Percentiles rank a stretch among this genome's conserved stretches.
phyloP scores from a whole-genome alignment of 1,284 basidiomycete genomes.

The Xanthoconium separans region DNA sequence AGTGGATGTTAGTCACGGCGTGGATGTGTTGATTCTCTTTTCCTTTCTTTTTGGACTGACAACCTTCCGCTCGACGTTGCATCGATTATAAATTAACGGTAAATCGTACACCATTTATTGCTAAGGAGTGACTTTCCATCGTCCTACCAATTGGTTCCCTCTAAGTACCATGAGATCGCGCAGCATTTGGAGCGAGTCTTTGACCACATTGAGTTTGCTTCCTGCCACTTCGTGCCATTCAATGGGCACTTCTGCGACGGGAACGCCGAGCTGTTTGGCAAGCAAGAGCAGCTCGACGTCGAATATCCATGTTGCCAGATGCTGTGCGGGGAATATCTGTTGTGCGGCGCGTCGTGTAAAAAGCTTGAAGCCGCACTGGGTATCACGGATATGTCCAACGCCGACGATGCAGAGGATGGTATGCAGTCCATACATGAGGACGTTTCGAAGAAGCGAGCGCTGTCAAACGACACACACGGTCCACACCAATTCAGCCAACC shows the following conservation, averaged over 20 bases:
- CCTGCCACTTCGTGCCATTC: conserved; percentile 92
- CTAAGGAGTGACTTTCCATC: conserved; percentile 48
- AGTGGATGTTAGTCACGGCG: conserved; percentile 13
- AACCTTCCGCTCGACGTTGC: conserved; percentile 2
- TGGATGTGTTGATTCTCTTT: conserved; percentile 4
- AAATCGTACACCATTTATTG: conserved; percentile 26
- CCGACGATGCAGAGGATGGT: conserved; percentile 81
- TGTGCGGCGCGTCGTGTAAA: conserved; percentile 80
- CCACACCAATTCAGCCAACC: not conserved
- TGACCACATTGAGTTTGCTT: conserved; percentile 85
- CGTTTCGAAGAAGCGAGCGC: conserved; percentile 85
- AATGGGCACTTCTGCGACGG: conserved; percentile 83
- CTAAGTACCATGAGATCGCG: conserved; percentile 83
- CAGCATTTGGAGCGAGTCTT: conserved; percentile 86
- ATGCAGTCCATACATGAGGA: conserved; percentile 92
- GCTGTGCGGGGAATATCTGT: conserved; percentile 81
- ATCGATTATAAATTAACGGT: conserved; percentile 27
- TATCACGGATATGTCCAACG: conserved; percentile 86
- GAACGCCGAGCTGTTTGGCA: conserved; percentile 72
- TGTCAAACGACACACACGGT: conserved; percentile 30
- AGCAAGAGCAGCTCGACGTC: conserved; percentile 94
- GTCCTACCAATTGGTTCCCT: conserved; percentile 77
- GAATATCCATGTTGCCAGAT: conserved; percentile 90
- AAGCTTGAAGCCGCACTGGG: conserved; percentile 96
- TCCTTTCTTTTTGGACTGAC: conserved; percentile 18